Conservation (phyloP, 345 rosid genomes). For the Populus tremula region DNA sequence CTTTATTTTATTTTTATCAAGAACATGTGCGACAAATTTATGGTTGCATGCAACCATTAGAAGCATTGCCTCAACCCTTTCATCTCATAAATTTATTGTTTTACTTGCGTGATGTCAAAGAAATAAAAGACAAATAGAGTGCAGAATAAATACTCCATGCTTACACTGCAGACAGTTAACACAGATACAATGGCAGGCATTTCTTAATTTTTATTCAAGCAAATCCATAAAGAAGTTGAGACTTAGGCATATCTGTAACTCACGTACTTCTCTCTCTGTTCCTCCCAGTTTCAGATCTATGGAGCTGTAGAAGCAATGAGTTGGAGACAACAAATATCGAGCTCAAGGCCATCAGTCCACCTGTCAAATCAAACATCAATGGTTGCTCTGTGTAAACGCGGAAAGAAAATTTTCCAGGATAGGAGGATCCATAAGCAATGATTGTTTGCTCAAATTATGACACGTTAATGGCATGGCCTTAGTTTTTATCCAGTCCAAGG, state of each 20-base stretch:
- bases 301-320: constrained; percentile 76
- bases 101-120: neutral
- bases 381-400: neutral
- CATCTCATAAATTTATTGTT: neutral
- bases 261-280: constrained; percentile 13
- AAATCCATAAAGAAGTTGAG: neutral
- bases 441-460: neutral
- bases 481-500: neutral
- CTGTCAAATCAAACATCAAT: constrained; percentile 32
- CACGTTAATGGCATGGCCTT: neutral
- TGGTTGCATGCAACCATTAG: too few species aligned
- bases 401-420: neutral
- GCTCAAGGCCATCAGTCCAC: constrained; percentile 94
- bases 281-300: constrained; percentile 35
- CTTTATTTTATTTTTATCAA: too few species aligned
- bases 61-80: too few species aligned
- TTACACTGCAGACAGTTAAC: neutral
- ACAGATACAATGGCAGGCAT: neutral
- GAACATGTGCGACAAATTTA: too few species aligned
- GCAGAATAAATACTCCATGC: too few species aligned
- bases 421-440: neutral
- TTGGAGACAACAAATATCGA: constrained; percentile 81
- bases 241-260: neutral
- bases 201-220: neutral
- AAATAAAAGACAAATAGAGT: neutral